Evolutionary conservation across 139 green algal genomes (phyloP), one percentile per base, ranked within the genome.

Genomic region (Chlamydomonas incerta): DNA sequence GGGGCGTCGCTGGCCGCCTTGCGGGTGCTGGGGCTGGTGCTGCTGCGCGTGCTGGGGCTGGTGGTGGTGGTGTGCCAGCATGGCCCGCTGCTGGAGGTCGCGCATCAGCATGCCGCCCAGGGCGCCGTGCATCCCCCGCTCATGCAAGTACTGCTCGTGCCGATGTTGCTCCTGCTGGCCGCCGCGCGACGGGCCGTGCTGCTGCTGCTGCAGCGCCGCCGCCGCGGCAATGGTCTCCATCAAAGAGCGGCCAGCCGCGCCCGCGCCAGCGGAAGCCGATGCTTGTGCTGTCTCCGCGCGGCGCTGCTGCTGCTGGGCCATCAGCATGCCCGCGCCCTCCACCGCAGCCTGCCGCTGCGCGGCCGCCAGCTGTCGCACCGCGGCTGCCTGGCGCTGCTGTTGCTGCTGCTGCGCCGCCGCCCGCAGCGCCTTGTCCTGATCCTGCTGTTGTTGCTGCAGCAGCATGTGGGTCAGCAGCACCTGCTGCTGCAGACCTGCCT

Each of bases 31-130:
- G 10, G 3, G 2, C 23, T 67, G 60, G 24, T 67, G 26, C 15
- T 67, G 60, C 60, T 67, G 60, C 55, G 17, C 18, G 2, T 60
- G 55, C 55, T 79, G 72, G 2, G 41, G 72, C 2, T 71, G 74
- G 0, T 72, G 66, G 34, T 75, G 79, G n/a, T 75, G 66, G 20
- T 73, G 47, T 20, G 41, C 20, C 66, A 76, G 67, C 29, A 47
- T 17, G 2, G 77, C 65, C 20, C 65, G 79, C 17, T 85, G 79
- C n/a, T 85, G 66, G 66, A 85, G 46, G 79, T 85, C 79, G 0
- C 79, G 65, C 65, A 85, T 68, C 20, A 85, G 46, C 28, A 73
- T 34, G 2, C 75, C 77, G 60, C 60, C 28, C 74, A 70, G 20
- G 63, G n/a, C 63, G n/a, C 29, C 41, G 29, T 66, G 52, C 24